Evolutionary conservation across 2,329 filamentous ascomycete genomes (phyloP).

Genomic region (Neonectria sp.): DNA sequence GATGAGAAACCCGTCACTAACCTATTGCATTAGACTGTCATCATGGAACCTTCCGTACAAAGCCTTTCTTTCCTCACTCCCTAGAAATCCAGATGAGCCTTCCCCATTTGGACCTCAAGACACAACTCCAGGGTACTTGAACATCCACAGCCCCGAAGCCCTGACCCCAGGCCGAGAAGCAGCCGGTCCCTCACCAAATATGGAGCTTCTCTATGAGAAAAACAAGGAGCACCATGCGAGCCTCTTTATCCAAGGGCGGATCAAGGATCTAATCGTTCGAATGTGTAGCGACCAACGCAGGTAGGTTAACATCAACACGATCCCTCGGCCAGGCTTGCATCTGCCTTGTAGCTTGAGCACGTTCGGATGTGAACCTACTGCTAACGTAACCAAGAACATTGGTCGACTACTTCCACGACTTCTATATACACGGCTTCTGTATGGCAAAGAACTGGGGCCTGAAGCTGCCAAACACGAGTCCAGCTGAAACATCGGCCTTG

Average conservation of each 20-base stretch:
- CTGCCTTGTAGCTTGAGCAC: too few species aligned
- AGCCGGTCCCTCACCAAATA: constrained; percentile 24
- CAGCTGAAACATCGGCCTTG: too few species aligned
- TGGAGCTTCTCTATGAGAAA: constrained; percentile 28
- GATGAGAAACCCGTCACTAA: neutral
- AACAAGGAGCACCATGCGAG: neutral
- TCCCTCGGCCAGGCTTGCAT: neutral
- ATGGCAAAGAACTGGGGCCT: constrained; percentile 17
- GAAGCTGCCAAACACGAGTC: neutral
- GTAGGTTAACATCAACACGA: neutral
- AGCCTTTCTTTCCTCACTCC: constrained; percentile 18
- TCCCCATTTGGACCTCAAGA: constrained; percentile 16
- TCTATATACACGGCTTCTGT: constrained; percentile 23
- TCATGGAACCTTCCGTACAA: constrained; percentile 31
- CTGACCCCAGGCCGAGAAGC: neutral
- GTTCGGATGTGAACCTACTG: too few species aligned
- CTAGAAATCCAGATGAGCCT: neutral
- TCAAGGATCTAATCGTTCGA: constrained; percentile 15
- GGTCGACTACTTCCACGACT: constrained; percentile 36
- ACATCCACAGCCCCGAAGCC: constrained; percentile 16
- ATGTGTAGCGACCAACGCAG: constrained; percentile 26
- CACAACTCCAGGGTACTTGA: constrained; percentile 28
- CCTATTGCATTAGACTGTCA: constrained; percentile 10
- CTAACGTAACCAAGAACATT: neutral
- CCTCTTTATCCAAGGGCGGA: constrained; percentile 28